Percentiles rank a stretch among this genome's conserved stretches.
Conservation (phyloP, 164 flowering plant species). For the Protea cynaroides region DNA sequence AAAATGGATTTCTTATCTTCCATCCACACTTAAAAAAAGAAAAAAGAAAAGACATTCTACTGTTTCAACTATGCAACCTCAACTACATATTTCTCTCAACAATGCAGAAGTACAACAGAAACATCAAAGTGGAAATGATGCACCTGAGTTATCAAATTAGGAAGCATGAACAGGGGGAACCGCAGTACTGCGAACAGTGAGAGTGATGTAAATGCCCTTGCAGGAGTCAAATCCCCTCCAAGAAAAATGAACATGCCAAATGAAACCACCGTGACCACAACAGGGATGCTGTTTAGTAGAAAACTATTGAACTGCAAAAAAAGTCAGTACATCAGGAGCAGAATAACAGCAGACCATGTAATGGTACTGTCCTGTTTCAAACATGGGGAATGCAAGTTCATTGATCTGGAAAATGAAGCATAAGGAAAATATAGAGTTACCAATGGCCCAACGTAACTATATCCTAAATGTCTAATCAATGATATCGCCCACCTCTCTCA, state of each 20-base stretch:
- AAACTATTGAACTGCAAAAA: slow-evolving; percentile 75
- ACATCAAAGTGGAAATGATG: slow-evolving; percentile 3
- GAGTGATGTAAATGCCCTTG: slow-evolving; percentile 94
- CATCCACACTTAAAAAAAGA: too few relatives aligned
- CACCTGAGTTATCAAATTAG: slow-evolving; percentile 95
- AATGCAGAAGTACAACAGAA: neutral
- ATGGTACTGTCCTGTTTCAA: neutral
- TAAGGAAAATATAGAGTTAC: neutral
- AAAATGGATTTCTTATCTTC: too few relatives aligned
- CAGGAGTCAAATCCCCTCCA: slow-evolving; percentile 96
- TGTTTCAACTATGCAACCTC: neutral
- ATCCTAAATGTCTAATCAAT: too few relatives aligned
- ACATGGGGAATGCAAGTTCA: neutral
- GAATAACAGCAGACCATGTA: neutral
- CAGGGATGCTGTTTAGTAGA: slow-evolving; percentile 88
- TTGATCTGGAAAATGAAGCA: neutral
- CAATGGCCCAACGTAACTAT: neutral
- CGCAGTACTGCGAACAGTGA: slow-evolving; percentile 92
- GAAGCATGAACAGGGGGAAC: slow-evolving; percentile 93
- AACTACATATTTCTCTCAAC: neutral
- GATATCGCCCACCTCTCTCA: too few relatives aligned
- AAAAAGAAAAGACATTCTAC: neutral
- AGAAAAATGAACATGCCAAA: slow-evolving; percentile 94
- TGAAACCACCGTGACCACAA: slow-evolving; percentile 88
- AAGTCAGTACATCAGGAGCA: slow-evolving; percentile 3